Evolutionary conservation across 345 rosid species (phyloP), one percentile per base, ranked within the genome.

Genomic region (Eucalyptus camaldulensis): DNA sequence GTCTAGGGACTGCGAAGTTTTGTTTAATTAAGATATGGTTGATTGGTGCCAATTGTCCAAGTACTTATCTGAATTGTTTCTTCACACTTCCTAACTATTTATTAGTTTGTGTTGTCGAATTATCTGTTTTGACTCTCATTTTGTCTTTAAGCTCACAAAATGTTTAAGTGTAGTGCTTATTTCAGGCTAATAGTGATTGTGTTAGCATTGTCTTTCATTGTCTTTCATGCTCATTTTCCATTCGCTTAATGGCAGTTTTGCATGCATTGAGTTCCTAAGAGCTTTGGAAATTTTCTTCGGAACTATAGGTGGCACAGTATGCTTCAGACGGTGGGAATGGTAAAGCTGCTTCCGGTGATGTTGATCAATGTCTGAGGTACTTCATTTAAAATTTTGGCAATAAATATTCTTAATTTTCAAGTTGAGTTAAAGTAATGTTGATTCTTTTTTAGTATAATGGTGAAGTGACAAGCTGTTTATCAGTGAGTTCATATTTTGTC

Each of bases 271-370:
- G 91, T 92, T 49, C 62, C 87, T 88, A 88, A 89, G 91, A 95
- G 99, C 99, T 97, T 94, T 40, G 47, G 47, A 76, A 40, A 76
- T 76, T 93, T 91, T 91, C 90, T 91, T 91, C 87, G 89, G 86
- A 92, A 91, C 92, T 91, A 91, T 93, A 97, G 99, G 99, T 97
- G 56, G 99, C 99, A 62, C 99, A 97, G 81, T 97, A 97, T 87
- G 99, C 99, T 91, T 96, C 96, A 51, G 99, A 96, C 86, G 92
- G 93, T 90, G 97, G 99, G 69, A 93, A 94, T 87, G 96, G 97
- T 60, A 89, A 94, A 87, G 90, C 94, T 65, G 99, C 99, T 60
- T 88, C 91, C 53, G 69, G 88, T 45, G 95, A 96, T 89, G 99
- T 97, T 67, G 98, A 96, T 90, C 95, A 91, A 89, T 97, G 98